phyloP scores from a whole-genome alignment of 2,329 filamentous ascomycete genomes.

The Lecanicillium sp. region DNA sequence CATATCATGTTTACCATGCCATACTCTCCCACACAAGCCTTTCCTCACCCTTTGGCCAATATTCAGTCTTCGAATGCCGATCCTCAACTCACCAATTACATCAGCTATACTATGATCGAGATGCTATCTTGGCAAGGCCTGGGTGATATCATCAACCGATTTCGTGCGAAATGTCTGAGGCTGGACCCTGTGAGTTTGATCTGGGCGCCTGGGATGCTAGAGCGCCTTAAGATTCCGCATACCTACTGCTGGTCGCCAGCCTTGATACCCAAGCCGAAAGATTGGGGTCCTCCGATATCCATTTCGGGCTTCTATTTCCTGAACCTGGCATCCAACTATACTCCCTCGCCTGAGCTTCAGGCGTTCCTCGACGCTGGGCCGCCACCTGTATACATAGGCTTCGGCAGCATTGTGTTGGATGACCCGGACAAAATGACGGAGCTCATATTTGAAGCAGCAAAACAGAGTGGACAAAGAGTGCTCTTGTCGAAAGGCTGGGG shows the following conservation, averaged over 20 bases:
- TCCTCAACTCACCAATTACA: conserved; percentile 69
- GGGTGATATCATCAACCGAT: conserved; percentile 85
- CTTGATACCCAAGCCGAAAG: conserved; percentile 69
- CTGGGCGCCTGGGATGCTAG: conserved; percentile 75
- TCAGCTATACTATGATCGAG: conserved; percentile 78
- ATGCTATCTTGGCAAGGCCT: conserved; percentile 91
- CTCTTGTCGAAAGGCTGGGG: conserved; percentile 70
- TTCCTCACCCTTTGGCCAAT: conserved; percentile 4
- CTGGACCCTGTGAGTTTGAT: conserved; percentile 73
- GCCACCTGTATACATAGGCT: conserved; percentile 63
- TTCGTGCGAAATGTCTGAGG: conserved; percentile 68
- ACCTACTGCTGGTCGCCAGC: conserved; percentile 90
- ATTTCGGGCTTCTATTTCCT: conserved; percentile 75
- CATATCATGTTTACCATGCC: conserved; percentile 75
- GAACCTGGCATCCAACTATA: conserved; percentile 56
- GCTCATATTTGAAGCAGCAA: conserved; percentile 61
- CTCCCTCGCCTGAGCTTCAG: conserved; percentile 46
- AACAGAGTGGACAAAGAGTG: conserved; percentile 56
- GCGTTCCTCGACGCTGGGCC: conserved; percentile 52
- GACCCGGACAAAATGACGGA: conserved; percentile 59
- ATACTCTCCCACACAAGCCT: neutral
- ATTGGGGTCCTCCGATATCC: conserved; percentile 66
- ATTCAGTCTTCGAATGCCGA: conserved; percentile 72
- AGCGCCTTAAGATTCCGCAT: conserved; percentile 69
- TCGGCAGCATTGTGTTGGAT: conserved; percentile 67